Conservation (phyloP, 805 yeast genomes). For the Wickerhamiella australiensis region DNA sequence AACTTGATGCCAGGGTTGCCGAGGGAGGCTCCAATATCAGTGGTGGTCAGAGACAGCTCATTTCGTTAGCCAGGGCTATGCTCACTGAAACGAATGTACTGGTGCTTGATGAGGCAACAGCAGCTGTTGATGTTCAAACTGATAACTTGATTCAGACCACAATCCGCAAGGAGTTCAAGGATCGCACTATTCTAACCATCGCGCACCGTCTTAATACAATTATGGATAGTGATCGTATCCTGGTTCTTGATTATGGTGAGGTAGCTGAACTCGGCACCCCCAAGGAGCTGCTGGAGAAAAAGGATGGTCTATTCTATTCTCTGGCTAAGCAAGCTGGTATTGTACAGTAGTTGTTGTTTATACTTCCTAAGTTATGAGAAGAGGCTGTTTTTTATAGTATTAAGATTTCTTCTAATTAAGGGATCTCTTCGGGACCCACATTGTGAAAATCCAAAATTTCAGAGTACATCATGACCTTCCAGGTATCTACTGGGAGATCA, state of each 20-base stretch:
- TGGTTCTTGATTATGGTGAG: slow-evolving; percentile 58
- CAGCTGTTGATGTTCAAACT: slow-evolving; percentile 81
- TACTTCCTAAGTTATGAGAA: neutral
- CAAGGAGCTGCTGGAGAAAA: slow-evolving; percentile 47
- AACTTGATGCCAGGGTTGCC: slow-evolving; percentile 44
- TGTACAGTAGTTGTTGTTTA: slow-evolving; percentile 18
- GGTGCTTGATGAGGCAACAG: slow-evolving; percentile 80
- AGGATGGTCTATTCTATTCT: slow-evolving; percentile 61
- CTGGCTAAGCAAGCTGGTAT: slow-evolving; percentile 76
- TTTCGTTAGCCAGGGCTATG: slow-evolving; percentile 75
- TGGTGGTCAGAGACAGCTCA: slow-evolving; percentile 75
- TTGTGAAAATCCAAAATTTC: slow-evolving; percentile 95
- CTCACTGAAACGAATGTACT: slow-evolving; percentile 62
- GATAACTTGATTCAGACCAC: slow-evolving; percentile 72
- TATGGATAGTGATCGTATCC: slow-evolving; percentile 62
- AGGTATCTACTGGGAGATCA: slow-evolving; percentile 91
- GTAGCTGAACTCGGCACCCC: slow-evolving; percentile 71
- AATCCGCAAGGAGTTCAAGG: slow-evolving; percentile 55
- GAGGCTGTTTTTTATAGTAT: neutral
- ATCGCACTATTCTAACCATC: slow-evolving; percentile 70
- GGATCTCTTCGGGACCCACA: slow-evolving; percentile 40
- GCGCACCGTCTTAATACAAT: slow-evolving; percentile 78
- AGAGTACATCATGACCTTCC: slow-evolving; percentile 99
- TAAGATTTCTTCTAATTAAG: neutral
- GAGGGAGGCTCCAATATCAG: slow-evolving; percentile 84